Base-by-base conservation (phyloP, 2,329 filamentous ascomycete genomes). In the Venturia carpophila region DNA sequence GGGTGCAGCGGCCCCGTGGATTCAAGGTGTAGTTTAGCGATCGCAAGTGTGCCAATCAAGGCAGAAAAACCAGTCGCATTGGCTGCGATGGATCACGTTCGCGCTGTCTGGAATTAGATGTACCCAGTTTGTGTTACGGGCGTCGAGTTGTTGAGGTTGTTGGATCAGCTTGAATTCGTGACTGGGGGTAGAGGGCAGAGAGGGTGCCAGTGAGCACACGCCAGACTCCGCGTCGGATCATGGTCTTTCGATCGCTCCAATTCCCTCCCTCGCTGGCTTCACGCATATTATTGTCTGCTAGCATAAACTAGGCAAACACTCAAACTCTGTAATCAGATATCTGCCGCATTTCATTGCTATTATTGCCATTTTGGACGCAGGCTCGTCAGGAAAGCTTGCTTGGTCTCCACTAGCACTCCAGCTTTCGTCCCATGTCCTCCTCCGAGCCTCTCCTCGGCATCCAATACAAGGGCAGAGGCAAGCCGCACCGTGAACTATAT, bases 1-100 rank as follows among this genome's bases (percentile, higher is more conserved):
- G 52, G 52, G 30, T 52, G 30, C 30, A 34, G 30, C 6, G 52
- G 15, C 52, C 52, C 27, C 52, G 27, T 41, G 39, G 39, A 41
- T 41, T 58, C 30, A 34, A 34, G 30, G 3, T 3, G 52, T 58
- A 58, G 5, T 58, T 30, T 58, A 58, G 52, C 52, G 52, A 58
- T 37, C 15, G 52, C 30, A n/a, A 58, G 19, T 58, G 27, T 37
- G 52, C 52, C 52, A 17, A 37, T 58, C 27, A 34, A 37, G 52
- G 52, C 52, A 24, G 52, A 27, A 37, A 24, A 58, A 47, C 21
- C 45, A 47, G 45, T 47, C 45, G 45, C 45, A 47, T 47, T 47
- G 45, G 45, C 45, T 47, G 45, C 39, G 39, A 41, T 41, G 45
- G 9, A n/a, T 19, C 30, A 37, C 37, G 17, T n/a, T 58, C 30